Evolutionary conservation across 176 grass and related monocot genomes (phyloP).

Genomic region (Bromus sterilis): DNA sequence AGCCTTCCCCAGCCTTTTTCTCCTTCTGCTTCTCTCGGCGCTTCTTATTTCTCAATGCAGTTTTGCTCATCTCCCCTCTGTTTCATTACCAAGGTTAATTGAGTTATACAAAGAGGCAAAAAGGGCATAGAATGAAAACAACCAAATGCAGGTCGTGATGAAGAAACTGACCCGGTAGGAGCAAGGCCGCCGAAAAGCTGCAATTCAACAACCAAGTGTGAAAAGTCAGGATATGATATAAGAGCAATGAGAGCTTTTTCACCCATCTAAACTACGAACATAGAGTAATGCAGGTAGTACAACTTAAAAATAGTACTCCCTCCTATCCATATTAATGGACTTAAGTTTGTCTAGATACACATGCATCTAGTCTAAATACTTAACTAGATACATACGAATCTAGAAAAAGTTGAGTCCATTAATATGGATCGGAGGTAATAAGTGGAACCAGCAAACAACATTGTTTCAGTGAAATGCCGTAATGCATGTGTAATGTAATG

Average conservation of each 20-base stretch:
- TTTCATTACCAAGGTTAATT: not conserved
- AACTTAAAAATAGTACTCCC: not conserved
- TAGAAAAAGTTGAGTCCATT: too few species aligned
- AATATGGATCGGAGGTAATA: too few species aligned
- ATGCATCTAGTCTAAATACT: too few species aligned
- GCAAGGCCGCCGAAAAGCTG: constrained; percentile 89
- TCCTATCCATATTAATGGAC: too few species aligned
- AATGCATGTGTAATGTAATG: not conserved
- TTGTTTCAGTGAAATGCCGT: not conserved
- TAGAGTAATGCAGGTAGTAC: not conserved
- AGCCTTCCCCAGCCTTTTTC: constrained; percentile 65
- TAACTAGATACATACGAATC: too few species aligned
- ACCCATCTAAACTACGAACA: not conserved
- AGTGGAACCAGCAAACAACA: not conserved
- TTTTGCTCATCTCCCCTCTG: constrained; percentile 92
- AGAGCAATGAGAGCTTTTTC: not conserved
- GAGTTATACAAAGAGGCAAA: not conserved
- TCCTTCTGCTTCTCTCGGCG: constrained; percentile 85
- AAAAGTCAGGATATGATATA: not conserved
- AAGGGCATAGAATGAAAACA: not conserved
- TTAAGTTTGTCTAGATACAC: too few species aligned
- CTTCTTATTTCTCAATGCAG: constrained; percentile 95
- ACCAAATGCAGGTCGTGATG: not conserved
- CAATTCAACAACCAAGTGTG: constrained; percentile 11
- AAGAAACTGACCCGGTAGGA: constrained; percentile 63